phyloP scores from a whole-genome alignment of 2,329 filamentous ascomycete genomes.

The Colletotrichum sp. region DNA sequence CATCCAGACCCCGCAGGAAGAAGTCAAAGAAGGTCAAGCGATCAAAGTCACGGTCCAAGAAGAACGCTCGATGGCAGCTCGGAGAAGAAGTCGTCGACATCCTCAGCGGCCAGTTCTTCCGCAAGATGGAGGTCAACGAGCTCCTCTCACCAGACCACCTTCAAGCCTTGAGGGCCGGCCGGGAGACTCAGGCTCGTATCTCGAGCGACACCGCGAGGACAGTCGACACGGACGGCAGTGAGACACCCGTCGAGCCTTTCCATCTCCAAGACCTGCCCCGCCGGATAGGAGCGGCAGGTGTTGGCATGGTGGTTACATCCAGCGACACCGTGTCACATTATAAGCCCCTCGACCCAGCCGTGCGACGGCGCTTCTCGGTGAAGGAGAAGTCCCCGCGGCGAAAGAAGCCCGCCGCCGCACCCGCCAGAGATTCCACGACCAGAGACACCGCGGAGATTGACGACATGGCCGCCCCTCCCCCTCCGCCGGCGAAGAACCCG shows the following conservation, averaged over 20 bases:
- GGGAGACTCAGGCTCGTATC: slow-evolving; percentile 34
- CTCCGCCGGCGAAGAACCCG: slow-evolving; percentile 35
- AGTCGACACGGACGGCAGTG: slow-evolving; percentile 32
- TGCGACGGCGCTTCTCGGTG: slow-evolving; percentile 28
- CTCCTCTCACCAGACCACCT: slow-evolving; percentile 57
- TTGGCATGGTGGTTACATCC: slow-evolving; percentile 31
- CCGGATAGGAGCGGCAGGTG: slow-evolving; percentile 44
- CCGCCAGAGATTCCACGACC: slow-evolving; percentile 7
- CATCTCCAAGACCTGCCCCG: slow-evolving; percentile 52
- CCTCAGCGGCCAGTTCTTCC: slow-evolving; percentile 59
- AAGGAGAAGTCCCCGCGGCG: slow-evolving; percentile 14
- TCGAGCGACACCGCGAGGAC: slow-evolving; percentile 33
- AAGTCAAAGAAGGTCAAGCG: slow-evolving; percentile 41
- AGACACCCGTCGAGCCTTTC: slow-evolving; percentile 53
- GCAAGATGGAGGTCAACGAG: slow-evolving; percentile 62
- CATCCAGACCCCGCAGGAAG: slow-evolving; percentile 42
- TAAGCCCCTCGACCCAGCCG: slow-evolving; percentile 23
- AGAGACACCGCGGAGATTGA: background rate
- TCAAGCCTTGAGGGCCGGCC: slow-evolving; percentile 22
- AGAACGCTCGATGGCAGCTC: slow-evolving; percentile 55
- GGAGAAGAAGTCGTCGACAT: slow-evolving; percentile 63
- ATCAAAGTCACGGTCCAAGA: slow-evolving; percentile 27
- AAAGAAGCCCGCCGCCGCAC: background rate
- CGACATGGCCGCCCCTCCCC: slow-evolving; percentile 25
- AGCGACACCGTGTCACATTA: slow-evolving; percentile 31